Base-by-base conservation (phyloP, 208 protist species). In the Crithidia brevicula region DNA sequence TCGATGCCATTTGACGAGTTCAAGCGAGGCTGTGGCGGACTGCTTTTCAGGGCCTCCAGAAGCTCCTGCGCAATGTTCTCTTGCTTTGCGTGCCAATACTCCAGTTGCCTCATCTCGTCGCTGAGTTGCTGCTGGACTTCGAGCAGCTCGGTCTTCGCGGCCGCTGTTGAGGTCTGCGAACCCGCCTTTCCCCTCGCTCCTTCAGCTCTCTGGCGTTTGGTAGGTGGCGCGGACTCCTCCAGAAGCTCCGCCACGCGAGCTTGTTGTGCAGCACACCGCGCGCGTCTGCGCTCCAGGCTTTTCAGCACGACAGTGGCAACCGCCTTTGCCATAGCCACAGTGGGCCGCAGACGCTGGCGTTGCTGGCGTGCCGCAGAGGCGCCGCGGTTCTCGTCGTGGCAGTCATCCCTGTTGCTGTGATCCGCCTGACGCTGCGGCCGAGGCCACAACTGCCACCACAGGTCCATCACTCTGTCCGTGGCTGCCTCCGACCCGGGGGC, bases 371-470 rank as follows among this genome's bases (percentile, higher is more conserved):
- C n/a, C n/a, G n/a, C n/a, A n/a, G n/a, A n/a, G n/a, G n/a, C n/a
- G n/a, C n/a, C n/a, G n/a, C n/a, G n/a, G n/a, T n/a, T n/a, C n/a
- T n/a, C n/a, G n/a, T n/a, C n/a, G n/a, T n/a, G n/a, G n/a, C n/a
- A n/a, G n/a, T n/a, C n/a, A n/a, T n/a, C n/a, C n/a, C n/a, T n/a
- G n/a, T n/a, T n/a, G n/a, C n/a, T n/a, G n/a, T n/a, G n/a, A n/a
- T n/a, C n/a, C n/a, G n/a, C n/a, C n/a, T n/a, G n/a, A n/a, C n/a
- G n/a, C n/a, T n/a, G n/a, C n/a, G n/a, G n/a, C n/a, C n/a, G n/a
- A n/a, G n/a, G 61, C 69, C 69, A 68, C 27, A 75, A n/a, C 16
- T 46, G 50, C 53, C 60, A 34, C 69, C 69, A 75, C 23, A 75
- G 28, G 25, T 51, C 42, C 43, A 56, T 51, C 20, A 58, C 60